phyloP scores from a whole-genome alignment of 2,329 filamentous ascomycete species.

The Trichoderma aggressivum region DNA sequence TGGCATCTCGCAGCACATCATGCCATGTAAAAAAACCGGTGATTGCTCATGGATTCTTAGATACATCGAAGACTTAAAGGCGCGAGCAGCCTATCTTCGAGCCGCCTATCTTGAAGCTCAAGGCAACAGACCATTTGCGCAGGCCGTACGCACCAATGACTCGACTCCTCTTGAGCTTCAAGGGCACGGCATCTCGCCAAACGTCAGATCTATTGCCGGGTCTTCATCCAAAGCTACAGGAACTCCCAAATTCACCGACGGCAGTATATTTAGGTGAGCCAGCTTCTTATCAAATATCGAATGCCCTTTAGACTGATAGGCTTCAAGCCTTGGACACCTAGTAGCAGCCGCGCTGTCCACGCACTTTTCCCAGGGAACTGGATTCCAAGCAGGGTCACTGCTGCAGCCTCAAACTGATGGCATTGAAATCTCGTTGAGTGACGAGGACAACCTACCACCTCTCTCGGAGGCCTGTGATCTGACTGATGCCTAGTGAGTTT shows the following conservation, averaged over 20 bases:
- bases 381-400: not conserved
- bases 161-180: not conserved
- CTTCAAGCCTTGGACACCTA: conserved; percentile 3
- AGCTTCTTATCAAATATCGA: not conserved
- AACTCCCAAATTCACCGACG: conserved; percentile 7
- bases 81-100: not conserved
- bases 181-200: not conserved
- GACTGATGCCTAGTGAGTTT: not conserved
- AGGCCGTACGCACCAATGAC: not conserved
- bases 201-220: not conserved
- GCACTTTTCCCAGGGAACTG: conserved; percentile 2
- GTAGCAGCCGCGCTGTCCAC: conserved; percentile 14
- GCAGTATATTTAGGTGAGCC: conserved; percentile 13
- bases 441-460: not conserved
- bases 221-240: not conserved
- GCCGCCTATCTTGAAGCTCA: not conserved
- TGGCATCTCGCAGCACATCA: not conserved
- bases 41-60: not conserved
- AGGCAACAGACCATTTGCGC: not conserved
- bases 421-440: not conserved
- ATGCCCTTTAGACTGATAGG: not conserved
- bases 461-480: not conserved
- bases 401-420: conserved; percentile 2
- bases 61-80: conserved; percentile 17
- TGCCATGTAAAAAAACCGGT: not conserved